Evolutionary conservation across 805 yeast genomes (phyloP), one percentile per base, ranked within the genome.

Genomic region (Blastobotrys peoriensis): DNA sequence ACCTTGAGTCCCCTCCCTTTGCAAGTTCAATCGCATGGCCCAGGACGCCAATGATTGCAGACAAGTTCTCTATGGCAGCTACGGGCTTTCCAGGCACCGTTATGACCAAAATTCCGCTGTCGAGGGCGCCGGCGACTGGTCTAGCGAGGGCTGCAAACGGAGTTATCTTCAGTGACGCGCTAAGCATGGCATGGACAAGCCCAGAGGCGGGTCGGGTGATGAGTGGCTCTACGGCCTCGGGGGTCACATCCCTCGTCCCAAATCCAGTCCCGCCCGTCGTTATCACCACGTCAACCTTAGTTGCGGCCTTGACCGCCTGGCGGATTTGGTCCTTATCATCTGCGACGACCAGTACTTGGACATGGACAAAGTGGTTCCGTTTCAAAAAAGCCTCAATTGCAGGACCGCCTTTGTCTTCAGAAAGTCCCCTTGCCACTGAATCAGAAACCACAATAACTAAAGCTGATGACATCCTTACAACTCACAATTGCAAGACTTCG

Each of bases 181-280:
- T 46, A 3, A 75, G 55, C 78, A 75, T 73, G 2, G 67, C 68
- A 36, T 71, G 74, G 4, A 69, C 73, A 6, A 75, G 53, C 1
- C 79, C 80, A 1, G 76, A 73, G 0, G 79, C 76, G 35, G 67
- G 65, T 42, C 59, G 65, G 13, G 70, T 67, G 1, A 75, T 35
- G 28, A 75, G 38, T 3, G 72, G 68, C 41, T 49, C 57, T 4
- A 75, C 59, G 1, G 78, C 76, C 41, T 75, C 81, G 0, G 79
- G 79, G 2, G 81, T 74, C 5, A 62, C 54, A 55, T 75, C 81
- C 4, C 62, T 53, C 3, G 50, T 52, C 2, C 71, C 57, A 54
- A 75, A 73, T 4, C 81, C 80, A 0, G 81, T 75, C 0, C 81
- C 79, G 3, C 81, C 81, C 22, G 71, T 59, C 0, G 78, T 71